These are phyloP conservation scores for Brassica hybrid DNA, from an alignment of 441 rosid species.

Conservation along the genomic window DNA sequence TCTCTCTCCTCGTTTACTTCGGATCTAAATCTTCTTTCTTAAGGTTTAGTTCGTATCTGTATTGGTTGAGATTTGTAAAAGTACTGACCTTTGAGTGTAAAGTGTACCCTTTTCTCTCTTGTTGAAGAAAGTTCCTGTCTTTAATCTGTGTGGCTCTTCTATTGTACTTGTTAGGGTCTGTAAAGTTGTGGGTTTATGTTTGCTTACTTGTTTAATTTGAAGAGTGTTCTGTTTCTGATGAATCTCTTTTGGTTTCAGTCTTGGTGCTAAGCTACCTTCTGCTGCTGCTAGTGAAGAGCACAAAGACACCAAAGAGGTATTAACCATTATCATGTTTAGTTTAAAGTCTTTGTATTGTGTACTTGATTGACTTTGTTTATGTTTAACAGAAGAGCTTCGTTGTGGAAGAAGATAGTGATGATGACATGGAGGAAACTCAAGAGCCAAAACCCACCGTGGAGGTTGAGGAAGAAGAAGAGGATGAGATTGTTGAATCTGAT, in stretches of 20 bases:
- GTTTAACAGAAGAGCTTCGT: constrained; percentile 59
- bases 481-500: constrained; percentile 89
- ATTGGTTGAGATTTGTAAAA: constrained; percentile 12
- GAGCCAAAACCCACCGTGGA: constrained; percentile 49
- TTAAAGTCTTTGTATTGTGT: not conserved
- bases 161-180: too few species aligned
- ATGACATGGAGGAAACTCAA: constrained; percentile 63
- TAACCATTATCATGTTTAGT: not conserved
- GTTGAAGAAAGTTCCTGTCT: too few species aligned
- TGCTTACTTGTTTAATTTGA: not conserved
- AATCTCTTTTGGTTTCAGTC: constrained; percentile 56
- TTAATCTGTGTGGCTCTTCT: too few species aligned
- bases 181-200: too few species aligned
- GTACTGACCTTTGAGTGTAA: constrained; percentile 9
- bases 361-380: constrained; percentile 13
- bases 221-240: not conserved
- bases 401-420: constrained; percentile 84
- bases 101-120: too few species aligned
- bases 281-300: constrained; percentile 43
- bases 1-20: not conserved
- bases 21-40: too few species aligned
- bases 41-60: too few species aligned
- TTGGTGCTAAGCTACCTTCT: constrained; percentile 85
- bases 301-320: constrained; percentile 65
- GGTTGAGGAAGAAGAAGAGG: constrained; percentile 49